Evolutionary conservation across 129 eudicot species (phyloP), one percentile per base, ranked within the genome.

Genomic region (Artemisia annua): DNA sequence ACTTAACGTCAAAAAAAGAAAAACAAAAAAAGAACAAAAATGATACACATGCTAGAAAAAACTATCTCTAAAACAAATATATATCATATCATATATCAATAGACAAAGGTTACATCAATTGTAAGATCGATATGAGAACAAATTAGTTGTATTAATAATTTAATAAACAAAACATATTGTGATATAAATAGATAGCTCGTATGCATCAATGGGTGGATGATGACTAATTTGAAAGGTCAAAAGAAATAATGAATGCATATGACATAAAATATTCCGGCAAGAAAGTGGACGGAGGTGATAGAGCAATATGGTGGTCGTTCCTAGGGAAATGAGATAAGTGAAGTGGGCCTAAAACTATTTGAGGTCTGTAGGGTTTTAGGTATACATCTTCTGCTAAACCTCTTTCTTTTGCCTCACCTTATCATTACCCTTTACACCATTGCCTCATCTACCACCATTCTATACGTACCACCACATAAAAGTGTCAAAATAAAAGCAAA

Each of bases 281-380:
- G 71, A 70, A 71, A 78, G 72, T 44, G 73, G 64, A 78, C 24
- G 71, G 77, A 63, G 72, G 82, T 78, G 81, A 70, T 64, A 39
- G 60, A n/a, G 57, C 64, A 61, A 73, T 61, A 24, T 58, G 77
- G 73, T 71, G 78, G 68, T 71, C 67, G 67, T 53, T 3, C 68
- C 68, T 78, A 53, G 82, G 82, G 73, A 71, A 63, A 72, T 17
- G 82, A 17, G 82, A 54, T 55, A 64, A 78, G 82, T 70, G 39
- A 62, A 24, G 73, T 78, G 82, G 82, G 62, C 82, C 82, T 64
- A 17, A 63, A 53, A 54, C 82, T 63, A 78, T 17, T 7, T 63
- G 50, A 53, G 67, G 61, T 16, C 14, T 78, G 82, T 78, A 78
- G 82, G 77, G 82, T 64, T 49, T 48, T 44, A 63, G 78, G 78